Evolutionary conservation across 306 rosid genomes (phyloP).

Genomic region (Abrus precatorius): DNA sequence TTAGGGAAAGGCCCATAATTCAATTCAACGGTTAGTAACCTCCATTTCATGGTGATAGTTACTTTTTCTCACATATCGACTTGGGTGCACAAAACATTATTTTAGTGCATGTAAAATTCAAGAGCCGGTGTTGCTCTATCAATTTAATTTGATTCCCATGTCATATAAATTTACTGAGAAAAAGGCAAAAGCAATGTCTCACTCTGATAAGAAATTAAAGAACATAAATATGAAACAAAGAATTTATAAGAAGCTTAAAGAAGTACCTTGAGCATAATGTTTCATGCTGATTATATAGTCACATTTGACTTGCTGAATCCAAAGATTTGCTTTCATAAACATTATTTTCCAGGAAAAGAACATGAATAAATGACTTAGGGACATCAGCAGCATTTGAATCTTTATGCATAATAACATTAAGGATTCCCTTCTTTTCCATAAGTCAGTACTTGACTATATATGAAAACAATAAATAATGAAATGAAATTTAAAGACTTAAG

Average conservation of each 20-base stretch:
- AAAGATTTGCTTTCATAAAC: constrained; percentile 57
- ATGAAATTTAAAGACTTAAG: constrained; percentile 31
- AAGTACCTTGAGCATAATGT: constrained; percentile 74
- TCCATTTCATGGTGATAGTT: too few relatives aligned
- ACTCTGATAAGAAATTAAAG: too few relatives aligned
- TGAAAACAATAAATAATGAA: constrained; percentile 36
- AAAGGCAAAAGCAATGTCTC: too few relatives aligned
- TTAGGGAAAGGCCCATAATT: too few relatives aligned
- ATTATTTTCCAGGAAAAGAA: constrained; percentile 63
- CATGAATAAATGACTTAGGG: constrained; percentile 80
- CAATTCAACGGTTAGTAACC: too few relatives aligned
- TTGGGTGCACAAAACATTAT: too few relatives aligned
- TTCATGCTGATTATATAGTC: constrained; percentile 81
- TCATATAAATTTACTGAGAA: not conserved
- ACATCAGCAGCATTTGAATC: constrained; percentile 77
- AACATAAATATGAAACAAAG: too few relatives aligned
- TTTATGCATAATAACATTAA: constrained; percentile 74
- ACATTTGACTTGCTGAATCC: constrained; percentile 73
- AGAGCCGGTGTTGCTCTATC: constrained; percentile 1
- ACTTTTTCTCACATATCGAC: too few relatives aligned
- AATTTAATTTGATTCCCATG: constrained; percentile 18
- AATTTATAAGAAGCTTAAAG: constrained; percentile 18
- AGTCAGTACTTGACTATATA: constrained; percentile 82
- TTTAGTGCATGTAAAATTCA: constrained; percentile 4
- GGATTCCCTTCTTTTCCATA: constrained; percentile 72